A percentile compares a stretch with the other conserved stretches of the same genome.
Conservation (phyloP, 352 stramenopile genomes). For the Phytophthora boehmeriae region DNA sequence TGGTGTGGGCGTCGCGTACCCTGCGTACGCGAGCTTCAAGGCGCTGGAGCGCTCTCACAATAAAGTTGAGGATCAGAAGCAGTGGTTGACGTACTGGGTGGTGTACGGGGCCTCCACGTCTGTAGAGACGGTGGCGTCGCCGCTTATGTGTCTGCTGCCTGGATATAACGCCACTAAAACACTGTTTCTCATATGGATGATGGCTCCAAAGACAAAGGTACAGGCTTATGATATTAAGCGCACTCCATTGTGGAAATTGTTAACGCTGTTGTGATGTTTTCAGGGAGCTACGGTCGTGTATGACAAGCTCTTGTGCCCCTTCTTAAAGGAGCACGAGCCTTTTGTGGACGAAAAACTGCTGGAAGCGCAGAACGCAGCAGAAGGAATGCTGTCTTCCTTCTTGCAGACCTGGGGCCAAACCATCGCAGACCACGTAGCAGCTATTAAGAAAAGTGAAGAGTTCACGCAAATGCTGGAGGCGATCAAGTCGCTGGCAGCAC, state of each 20-base stretch:
- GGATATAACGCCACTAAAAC: conserved; percentile 97
- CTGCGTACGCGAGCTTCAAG: conserved; percentile 80
- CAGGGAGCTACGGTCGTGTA: conserved; percentile 77
- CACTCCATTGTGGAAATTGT: background rate
- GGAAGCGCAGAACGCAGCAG: conserved; percentile 47
- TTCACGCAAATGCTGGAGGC: conserved; percentile 54
- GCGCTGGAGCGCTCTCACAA: conserved; percentile 58
- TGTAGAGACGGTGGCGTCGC: conserved; percentile 78
- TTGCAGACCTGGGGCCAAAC: conserved; percentile 52
- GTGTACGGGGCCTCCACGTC: conserved; percentile 95
- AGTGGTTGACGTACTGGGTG: conserved; percentile 96
- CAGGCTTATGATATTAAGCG: no score
- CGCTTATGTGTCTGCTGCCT: conserved; percentile 78
- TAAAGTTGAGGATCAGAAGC: conserved; percentile 59
- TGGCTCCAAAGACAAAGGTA: conserved; percentile 92
- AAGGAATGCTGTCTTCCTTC: conserved; percentile 56
- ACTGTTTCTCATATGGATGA: conserved; percentile 96
- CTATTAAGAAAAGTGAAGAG: conserved; percentile 57
- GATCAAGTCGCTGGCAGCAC: conserved; percentile 32
- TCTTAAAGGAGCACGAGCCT: conserved; percentile 77
- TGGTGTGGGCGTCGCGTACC: conserved; percentile 61
- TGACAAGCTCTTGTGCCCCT: conserved; percentile 54
- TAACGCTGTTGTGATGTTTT: background rate
- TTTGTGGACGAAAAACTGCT: conserved; percentile 69
- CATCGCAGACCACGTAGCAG: conserved; percentile 51